Evolutionary conservation across 805 yeast genomes (phyloP).

Genomic region (Candida boidinii): DNA sequence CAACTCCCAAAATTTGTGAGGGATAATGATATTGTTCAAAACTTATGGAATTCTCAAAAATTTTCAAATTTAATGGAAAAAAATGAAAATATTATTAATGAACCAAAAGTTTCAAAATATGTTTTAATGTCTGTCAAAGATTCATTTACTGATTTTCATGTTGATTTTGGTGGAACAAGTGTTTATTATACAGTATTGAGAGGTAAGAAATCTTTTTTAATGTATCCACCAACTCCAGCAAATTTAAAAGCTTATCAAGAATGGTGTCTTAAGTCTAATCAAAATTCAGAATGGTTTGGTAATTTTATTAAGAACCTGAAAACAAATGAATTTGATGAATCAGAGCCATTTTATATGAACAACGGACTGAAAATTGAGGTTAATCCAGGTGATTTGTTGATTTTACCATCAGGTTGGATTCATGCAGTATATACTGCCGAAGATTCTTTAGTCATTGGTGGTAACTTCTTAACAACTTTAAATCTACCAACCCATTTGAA

Average conservation of each 20-base stretch:
- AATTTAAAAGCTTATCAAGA: constrained; percentile 54
- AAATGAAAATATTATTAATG: constrained; percentile 10
- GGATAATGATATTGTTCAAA: constrained; percentile 59
- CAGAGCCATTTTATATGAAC: constrained; percentile 20
- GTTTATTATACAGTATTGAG: constrained; percentile 76
- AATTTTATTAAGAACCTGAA: constrained; percentile 28
- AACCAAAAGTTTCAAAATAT: constrained; percentile 65
- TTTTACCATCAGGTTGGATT: constrained; percentile 90
- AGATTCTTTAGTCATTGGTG: constrained; percentile 81
- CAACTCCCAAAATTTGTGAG: constrained; percentile 60
- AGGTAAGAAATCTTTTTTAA: constrained; percentile 69
- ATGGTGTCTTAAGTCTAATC: constrained; percentile 68
- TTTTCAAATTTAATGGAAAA: constrained; percentile 7
- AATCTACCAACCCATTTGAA: constrained; percentile 56
- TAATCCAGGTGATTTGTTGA: constrained; percentile 60
- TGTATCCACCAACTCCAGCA: constrained; percentile 66
- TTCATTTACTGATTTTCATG: constrained; percentile 83
- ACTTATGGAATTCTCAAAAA: constrained; percentile 41
- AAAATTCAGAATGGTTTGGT: constrained; percentile 57
- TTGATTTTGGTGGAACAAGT: constrained; percentile 89
- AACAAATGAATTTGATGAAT: neutral
- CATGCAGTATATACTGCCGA: constrained; percentile 81
- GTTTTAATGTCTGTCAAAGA: constrained; percentile 78
- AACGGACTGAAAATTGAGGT: constrained; percentile 25
- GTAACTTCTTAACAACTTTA: constrained; percentile 67